A percentile compares a stretch with the other conserved stretches of the same genome.
These are phyloP conservation scores for Prunella vulgaris DNA, from an alignment of 257 asterid genomes.

Conservation along the genomic window DNA sequence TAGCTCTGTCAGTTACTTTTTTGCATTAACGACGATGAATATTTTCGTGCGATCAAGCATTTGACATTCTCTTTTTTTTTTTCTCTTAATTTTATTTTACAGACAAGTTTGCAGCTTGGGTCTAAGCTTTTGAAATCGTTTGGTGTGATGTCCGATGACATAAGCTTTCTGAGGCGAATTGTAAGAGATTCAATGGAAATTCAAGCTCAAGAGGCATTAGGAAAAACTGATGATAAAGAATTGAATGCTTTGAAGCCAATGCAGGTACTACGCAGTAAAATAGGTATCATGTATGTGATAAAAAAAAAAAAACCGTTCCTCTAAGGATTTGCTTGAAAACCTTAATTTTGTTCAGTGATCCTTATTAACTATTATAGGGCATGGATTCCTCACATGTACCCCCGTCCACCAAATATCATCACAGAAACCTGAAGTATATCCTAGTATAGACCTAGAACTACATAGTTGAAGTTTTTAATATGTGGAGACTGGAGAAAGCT, in stretches of 20 bases:
- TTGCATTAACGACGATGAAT: not conserved
- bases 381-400: not conserved
- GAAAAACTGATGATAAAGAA: constrained; percentile 44
- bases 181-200: constrained; percentile 87
- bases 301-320: not conserved
- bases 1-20: not conserved
- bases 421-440: not conserved
- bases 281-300: not conserved
- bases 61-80: constrained; percentile 18
- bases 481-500: not conserved
- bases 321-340: not conserved
- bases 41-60: not conserved
- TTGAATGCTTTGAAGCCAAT: constrained; percentile 61
- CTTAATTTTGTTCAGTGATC: not conserved
- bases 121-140: constrained; percentile 85
- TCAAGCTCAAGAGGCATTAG: constrained; percentile 78
- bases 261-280: constrained; percentile 45
- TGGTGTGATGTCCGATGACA: constrained; percentile 95
- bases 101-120: constrained; percentile 98
- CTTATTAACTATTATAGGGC: not conserved
- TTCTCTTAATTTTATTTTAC: constrained; percentile 9
- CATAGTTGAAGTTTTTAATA: not conserved
- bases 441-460: too few species aligned
- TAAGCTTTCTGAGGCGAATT: constrained; percentile 65
- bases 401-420: too few species aligned